phyloP scores from a whole-genome alignment of 768 basidiomycete genomes.

The Daedaleopsis nitida region DNA sequence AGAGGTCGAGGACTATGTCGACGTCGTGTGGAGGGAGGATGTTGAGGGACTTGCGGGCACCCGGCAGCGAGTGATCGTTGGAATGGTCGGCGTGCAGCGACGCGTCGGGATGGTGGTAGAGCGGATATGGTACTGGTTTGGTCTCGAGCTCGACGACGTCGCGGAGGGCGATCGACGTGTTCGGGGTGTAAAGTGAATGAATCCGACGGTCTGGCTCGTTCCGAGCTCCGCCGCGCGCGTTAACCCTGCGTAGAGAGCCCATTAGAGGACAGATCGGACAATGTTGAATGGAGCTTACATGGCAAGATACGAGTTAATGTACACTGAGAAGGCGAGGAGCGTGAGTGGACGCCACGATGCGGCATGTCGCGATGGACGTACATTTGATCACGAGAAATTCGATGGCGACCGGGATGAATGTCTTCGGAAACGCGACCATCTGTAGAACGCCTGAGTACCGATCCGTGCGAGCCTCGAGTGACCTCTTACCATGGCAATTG shows the following conservation, averaged over 20 bases:
- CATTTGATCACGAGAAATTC: slow-evolving; percentile 24
- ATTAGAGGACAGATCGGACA: not conserved
- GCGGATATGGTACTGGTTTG: not conserved
- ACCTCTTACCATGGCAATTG: slow-evolving; percentile 13
- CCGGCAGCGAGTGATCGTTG: not conserved
- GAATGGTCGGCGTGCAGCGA: slow-evolving; percentile 1
- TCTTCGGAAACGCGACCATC: slow-evolving; percentile 22
- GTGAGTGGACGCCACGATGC: not conserved
- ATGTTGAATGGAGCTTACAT: slow-evolving; percentile 9
- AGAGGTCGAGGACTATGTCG: not conserved
- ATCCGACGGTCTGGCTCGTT: not conserved
- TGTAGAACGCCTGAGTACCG: not conserved
- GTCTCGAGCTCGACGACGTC: slow-evolving; percentile 1
- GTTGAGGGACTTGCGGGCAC: not conserved
- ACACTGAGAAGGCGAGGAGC: slow-evolving; percentile 6
- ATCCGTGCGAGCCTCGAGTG: not conserved
- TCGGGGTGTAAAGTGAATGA: not conserved
- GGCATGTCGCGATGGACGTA: not conserved
- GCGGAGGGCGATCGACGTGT: not conserved
- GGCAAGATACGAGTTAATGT: slow-evolving; percentile 26
- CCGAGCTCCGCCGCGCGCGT: slow-evolving; percentile 14
- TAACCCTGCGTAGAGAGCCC: slow-evolving; percentile 15
- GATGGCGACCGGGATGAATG: slow-evolving; percentile 19
- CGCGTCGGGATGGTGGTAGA: not conserved
- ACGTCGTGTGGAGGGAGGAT: not conserved